phyloP scores from a whole-genome alignment of 2,329 filamentous ascomycete genomes.

The Nothophaeocryptopus gaeumannii region DNA sequence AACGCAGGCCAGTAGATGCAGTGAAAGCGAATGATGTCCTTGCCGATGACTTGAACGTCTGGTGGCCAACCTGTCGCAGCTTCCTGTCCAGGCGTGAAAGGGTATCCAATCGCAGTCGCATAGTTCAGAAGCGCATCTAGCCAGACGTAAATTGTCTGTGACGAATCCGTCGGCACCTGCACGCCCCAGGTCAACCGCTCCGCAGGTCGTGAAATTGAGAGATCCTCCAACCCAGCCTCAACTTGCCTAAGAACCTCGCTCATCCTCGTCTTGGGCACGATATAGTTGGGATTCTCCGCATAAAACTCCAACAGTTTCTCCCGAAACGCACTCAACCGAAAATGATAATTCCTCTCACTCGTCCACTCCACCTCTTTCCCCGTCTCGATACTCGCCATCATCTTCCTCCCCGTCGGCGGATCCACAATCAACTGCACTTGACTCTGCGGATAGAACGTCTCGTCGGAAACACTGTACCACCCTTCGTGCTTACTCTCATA shows the following conservation, averaged over 20 bases:
- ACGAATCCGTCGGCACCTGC: constrained; percentile 75
- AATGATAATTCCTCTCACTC: constrained; percentile 91
- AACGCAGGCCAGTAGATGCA: constrained; percentile 98
- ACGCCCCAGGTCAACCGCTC: constrained; percentile 84
- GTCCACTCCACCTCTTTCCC: constrained; percentile 94
- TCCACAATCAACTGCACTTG: constrained; percentile 72
- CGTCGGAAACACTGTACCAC: constrained; percentile 96
- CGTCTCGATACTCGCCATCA: constrained; percentile 75
- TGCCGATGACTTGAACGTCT: constrained; percentile 88
- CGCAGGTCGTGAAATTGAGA: constrained; percentile 81
- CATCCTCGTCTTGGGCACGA: constrained; percentile 71
- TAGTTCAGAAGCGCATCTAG: constrained; percentile 95
- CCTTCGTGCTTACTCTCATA: constrained; percentile 54
- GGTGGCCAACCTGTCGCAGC: constrained; percentile 75
- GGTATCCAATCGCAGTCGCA: constrained; percentile 81
- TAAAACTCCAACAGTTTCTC: constrained; percentile 80
- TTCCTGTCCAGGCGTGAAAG: constrained; percentile 67
- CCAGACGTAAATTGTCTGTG: constrained; percentile 97
- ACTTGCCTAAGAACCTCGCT: constrained; percentile 77
- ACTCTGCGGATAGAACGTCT: constrained; percentile 86
- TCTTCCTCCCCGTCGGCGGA: constrained; percentile 75
- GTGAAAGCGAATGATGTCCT: constrained; percentile 95
- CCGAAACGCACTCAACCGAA: constrained; percentile 78
- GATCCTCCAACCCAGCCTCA: constrained; percentile 71
- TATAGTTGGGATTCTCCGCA: constrained; percentile 69